Conservation (phyloP, 345 rosid genomes). For the Pelargonium nanum region DNA sequence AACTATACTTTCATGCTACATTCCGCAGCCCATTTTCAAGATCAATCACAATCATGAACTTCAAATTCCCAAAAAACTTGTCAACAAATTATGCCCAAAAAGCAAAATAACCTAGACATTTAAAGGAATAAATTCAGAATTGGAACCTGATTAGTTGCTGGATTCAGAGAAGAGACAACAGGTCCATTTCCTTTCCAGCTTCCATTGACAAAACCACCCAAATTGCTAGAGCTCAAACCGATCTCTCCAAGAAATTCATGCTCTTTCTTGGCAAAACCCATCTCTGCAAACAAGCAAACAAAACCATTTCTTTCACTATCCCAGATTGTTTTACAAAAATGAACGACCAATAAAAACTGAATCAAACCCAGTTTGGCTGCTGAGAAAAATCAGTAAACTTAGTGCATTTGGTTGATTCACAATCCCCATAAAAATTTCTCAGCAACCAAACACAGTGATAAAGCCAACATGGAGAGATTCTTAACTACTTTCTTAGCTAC, state of each 20-base stretch:
- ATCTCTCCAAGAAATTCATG: constrained; percentile 70
- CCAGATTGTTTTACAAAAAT: background rate
- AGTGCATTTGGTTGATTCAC: too few relatives aligned
- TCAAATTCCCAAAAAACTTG: background rate
- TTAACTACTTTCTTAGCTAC: too few relatives aligned
- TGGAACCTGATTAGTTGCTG: constrained; percentile 74
- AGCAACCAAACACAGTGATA: too few relatives aligned
- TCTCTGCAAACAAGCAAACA: constrained; percentile 21
- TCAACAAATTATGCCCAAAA: too few relatives aligned
- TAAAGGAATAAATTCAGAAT: background rate
- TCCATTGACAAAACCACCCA: constrained; percentile 67
- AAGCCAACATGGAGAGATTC: too few relatives aligned
- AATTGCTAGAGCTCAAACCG: constrained; percentile 51
- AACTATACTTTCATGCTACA: too few relatives aligned
- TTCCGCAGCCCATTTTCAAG: too few relatives aligned
- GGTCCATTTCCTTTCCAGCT: constrained; percentile 73
- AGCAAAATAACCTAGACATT: too few relatives aligned
- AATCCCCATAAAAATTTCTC: too few relatives aligned
- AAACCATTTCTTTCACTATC: constrained; percentile 3
- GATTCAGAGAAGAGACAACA: constrained; percentile 51
- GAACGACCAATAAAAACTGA: too few relatives aligned
- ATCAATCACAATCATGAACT: background rate
- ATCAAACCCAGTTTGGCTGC: too few relatives aligned
- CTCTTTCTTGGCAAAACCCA: constrained; percentile 57
- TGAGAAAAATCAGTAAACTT: too few relatives aligned